Evolutionary conservation across 331 rosid species (phyloP), one percentile per base, ranked within the genome.

Genomic region (Quercus lobata): DNA sequence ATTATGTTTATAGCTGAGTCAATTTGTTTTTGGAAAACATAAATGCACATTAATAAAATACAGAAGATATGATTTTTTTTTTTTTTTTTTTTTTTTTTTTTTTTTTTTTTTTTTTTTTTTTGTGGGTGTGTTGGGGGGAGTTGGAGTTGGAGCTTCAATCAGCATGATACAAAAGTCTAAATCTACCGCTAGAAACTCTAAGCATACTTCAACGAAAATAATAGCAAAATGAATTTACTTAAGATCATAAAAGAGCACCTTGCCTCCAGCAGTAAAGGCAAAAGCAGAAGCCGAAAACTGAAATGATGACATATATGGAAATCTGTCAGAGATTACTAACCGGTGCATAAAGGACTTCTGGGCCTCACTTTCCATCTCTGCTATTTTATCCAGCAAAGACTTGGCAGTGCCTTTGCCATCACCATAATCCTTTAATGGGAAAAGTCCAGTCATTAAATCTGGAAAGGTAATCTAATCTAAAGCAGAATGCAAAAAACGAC

Each of bases 341-440:
- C 99, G 83, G 80, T 96, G 99, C 99, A 96, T 96, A 79, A 96
- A 93, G 84, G 99, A 96, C 83, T 91, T 96, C 72, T 96, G 93
- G 37, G 99, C 99, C 83, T 93, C 98, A 56, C 91, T 79, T 87
- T 96, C 99, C 94, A 55, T 17, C n/a, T 79, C 80, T 49, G 96
- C 98, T 86, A 93, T 96, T 79, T 76, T 87, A 82, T 91, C 88
- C 86, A 96, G 79, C 87, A 96, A 88, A 75, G 82, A 73, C 92
- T 88, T 91, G 27, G 94, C 96, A 74, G 97, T 93, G 79, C 94
- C 97, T 58, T 88, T 89, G 27, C 96, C 94, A 83, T 89, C 91
- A 71, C 85, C 87, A 84, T 72, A 17, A 86, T 79, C 97, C 99
- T 96, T 88, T 79, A 61, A 80, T 73, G 81, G 72, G 71, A 22